These are phyloP conservation scores for Talaromyces marneffei DNA, from an alignment of 2,329 filamentous ascomycete species.

Conservation along the genomic window DNA sequence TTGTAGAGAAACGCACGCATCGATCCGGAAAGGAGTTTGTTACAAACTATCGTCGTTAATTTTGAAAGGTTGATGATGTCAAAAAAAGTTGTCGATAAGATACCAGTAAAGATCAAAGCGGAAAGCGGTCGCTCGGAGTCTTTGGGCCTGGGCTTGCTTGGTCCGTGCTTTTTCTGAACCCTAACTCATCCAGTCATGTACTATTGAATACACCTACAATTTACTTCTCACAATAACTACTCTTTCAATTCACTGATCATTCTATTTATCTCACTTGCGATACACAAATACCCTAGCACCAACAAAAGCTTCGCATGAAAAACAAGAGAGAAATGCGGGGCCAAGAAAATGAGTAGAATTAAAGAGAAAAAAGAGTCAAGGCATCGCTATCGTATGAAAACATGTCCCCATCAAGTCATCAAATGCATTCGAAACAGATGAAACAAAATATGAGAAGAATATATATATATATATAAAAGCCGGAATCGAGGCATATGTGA, in stretches of 20 bases:
- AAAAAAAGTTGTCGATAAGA: background rate
- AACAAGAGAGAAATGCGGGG: background rate
- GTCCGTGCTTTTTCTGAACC: background rate
- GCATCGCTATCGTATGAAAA: conserved; percentile 4
- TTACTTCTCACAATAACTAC: background rate
- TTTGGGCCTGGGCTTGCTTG: no score
- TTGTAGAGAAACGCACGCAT: no score
- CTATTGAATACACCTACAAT: background rate
- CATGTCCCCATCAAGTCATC: conserved; percentile 4
- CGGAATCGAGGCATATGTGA: background rate
- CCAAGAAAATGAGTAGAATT: background rate
- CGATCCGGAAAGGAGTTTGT: no score
- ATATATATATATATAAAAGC: background rate
- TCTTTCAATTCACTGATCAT: background rate
- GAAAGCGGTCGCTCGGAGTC: background rate
- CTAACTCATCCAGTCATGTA: background rate
- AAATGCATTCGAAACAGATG: background rate
- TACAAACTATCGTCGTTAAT: background rate
- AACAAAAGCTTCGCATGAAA: background rate
- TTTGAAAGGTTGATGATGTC: background rate
- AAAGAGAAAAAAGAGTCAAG: background rate
- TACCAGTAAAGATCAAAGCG: no score
- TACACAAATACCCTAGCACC: background rate
- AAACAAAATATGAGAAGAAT: background rate
- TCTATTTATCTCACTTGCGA: background rate